These are phyloP conservation scores for Taxawa tesnikishii DNA, from an alignment of 2,329 filamentous ascomycete genomes.

Conservation along the genomic window DNA sequence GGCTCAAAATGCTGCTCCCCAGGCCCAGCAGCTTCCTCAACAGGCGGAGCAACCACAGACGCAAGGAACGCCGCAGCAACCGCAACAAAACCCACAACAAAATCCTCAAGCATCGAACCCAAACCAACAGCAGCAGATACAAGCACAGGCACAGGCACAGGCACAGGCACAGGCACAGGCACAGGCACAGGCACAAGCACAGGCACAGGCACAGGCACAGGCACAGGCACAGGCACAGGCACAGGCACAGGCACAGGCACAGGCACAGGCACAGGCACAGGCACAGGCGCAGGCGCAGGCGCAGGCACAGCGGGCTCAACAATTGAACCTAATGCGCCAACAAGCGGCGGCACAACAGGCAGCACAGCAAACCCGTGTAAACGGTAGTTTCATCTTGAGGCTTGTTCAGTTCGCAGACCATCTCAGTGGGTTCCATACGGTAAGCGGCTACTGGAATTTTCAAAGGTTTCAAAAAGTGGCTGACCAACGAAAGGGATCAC, in stretches of 20 bases:
- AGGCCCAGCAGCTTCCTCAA: constrained; percentile 18
- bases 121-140: constrained; percentile 19
- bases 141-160: too few relatives aligned
- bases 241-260: constrained; percentile 19
- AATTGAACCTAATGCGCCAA: constrained; percentile 12
- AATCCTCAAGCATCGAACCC: constrained; percentile 15
- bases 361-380: constrained; percentile 15
- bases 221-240: constrained; percentile 18
- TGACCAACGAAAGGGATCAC: too few relatives aligned
- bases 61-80: constrained; percentile 11
- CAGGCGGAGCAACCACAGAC: constrained; percentile 14
- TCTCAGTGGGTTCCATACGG: constrained; percentile 37
- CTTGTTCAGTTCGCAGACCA: constrained; percentile 45
- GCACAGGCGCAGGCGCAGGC: constrained; percentile 24
- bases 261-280: constrained; percentile 33
- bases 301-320: constrained; percentile 11
- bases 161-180: constrained; percentile 10
- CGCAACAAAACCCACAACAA: constrained; percentile 18
- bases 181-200: constrained; percentile 12
- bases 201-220: constrained; percentile 15
- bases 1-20: constrained; percentile 2
- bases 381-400: constrained; percentile 36
- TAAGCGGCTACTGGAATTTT: too few relatives aligned
- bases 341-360: constrained; percentile 14
- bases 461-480: too few relatives aligned